Base-by-base conservation (phyloP, 257 asterid genomes). In the Lithospermum erythrorhizon region DNA sequence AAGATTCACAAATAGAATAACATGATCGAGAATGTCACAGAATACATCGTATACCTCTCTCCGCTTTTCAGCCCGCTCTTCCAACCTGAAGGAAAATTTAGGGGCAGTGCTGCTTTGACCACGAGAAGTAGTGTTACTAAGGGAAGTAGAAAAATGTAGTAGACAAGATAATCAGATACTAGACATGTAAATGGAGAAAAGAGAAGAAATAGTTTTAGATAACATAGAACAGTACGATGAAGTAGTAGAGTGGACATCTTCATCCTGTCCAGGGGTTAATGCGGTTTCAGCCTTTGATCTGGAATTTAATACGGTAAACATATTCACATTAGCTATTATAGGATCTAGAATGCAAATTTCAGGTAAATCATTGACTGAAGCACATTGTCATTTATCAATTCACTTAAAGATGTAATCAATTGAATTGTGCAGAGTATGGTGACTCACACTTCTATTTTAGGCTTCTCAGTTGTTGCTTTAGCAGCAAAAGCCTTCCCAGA, bases 61-160 rank as follows among this genome's bases (percentile, higher is more conserved):
- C 57, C 96, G 78, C 61, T 80, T 85, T 66, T 85, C 90, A 13
- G 96, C 97, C 14, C 95, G 95, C 65, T 84, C 82, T 60, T 85
- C 84, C 84, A 78, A 75, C 76, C 95, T 77, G 68, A 63, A 87
- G 19, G 96, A 79, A 75, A 84, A 90, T 63, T 78, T 76, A 19
- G 81, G 41, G 20, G 70, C 78, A 64, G 72, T 80, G 64, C 55
- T 58, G 73, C 83, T 81, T 65, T 61, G 78, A 5, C 81, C 77
- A 70, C 74, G 60, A 37, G 82, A 76, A 59, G 87, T 77, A 35
- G 81, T 75, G 58, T 48, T 76, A 64, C 86, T 83, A 83, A 19
- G 61, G 22, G 62, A 67, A 35, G 25, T 55, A 70, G 58, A 62
- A 27, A 65, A 65, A 65, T 61, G 27, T 24, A 51, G 58, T 53